phyloP scores from a whole-genome alignment of 495 filamentous ascomycete species.

The Annulohypoxylon maeteangense region DNA sequence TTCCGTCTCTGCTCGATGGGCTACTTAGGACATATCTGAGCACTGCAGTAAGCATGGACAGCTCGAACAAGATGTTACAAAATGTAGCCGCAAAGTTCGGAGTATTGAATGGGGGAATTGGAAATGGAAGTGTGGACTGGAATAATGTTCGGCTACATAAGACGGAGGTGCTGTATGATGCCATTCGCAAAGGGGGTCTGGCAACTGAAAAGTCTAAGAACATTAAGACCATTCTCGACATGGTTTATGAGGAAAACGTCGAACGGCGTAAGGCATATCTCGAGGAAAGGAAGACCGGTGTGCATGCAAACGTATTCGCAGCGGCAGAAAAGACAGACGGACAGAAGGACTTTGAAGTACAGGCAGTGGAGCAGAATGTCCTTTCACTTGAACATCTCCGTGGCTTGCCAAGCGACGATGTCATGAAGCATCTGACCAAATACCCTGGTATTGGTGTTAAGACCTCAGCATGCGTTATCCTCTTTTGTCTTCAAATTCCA shows the following conservation, averaged over 20 bases:
- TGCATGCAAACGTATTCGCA: constrained; percentile 40
- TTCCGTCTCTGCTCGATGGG: constrained; percentile 90
- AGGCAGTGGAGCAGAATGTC: constrained; percentile 40
- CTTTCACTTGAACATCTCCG: constrained; percentile 82
- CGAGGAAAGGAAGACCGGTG: constrained; percentile 46
- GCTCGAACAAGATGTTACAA: constrained; percentile 75
- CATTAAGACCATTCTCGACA: constrained; percentile 84
- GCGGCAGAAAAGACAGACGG: constrained; percentile 43
- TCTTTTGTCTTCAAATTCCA: constrained; percentile 81
- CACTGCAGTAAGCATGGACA: constrained; percentile 74
- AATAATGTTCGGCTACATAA: constrained; percentile 76
- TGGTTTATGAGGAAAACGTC: constrained; percentile 76
- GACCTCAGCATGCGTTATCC: constrained; percentile 84
- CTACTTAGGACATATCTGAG: constrained; percentile 84
- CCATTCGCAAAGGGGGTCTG: constrained; percentile 79
- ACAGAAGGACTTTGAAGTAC: constrained; percentile 50
- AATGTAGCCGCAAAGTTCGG: constrained; percentile 79
- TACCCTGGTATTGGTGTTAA: constrained; percentile 92
- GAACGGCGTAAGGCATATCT: constrained; percentile 47
- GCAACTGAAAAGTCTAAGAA: constrained; percentile 76
- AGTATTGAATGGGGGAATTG: constrained; percentile 49
- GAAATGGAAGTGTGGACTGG: constrained; percentile 85
- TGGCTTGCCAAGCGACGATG: constrained; percentile 70
- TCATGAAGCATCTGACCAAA: constrained; percentile 75
- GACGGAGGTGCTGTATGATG: constrained; percentile 71